phyloP scores from a whole-genome alignment of 345 rosid genomes.

The Arabidopsis suecica region DNA sequence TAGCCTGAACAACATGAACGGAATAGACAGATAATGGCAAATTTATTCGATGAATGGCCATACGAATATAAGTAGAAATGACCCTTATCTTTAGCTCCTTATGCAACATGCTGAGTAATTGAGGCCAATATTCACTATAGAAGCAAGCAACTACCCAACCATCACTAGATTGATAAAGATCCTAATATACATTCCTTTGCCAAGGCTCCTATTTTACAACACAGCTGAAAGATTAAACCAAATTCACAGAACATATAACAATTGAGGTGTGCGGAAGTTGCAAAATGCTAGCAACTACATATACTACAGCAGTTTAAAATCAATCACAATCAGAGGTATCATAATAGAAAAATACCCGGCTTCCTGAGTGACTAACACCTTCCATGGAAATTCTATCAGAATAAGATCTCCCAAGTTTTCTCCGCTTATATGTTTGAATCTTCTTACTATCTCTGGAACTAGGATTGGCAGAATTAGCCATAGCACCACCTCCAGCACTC shows the following conservation, averaged over 20 bases:
- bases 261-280: neutral
- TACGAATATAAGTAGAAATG: neutral
- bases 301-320: conserved; percentile 9
- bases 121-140: conserved; percentile 5
- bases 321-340: conserved; percentile 11
- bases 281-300: neutral
- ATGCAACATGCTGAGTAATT: neutral
- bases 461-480: conserved; percentile 49
- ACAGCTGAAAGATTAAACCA: conserved; percentile 7
- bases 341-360: conserved; percentile 51
- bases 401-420: conserved; percentile 51
- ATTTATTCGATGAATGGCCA: neutral
- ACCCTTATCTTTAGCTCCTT: neutral
- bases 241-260: conserved; percentile 23
- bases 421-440: conserved; percentile 76
- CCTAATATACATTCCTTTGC: neutral
- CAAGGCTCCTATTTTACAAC: neutral
- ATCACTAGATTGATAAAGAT: conserved; percentile 7
- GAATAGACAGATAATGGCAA: conserved; percentile 5
- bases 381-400: conserved; percentile 49
- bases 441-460: conserved; percentile 51
- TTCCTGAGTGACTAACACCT: conserved; percentile 47
- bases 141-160: conserved; percentile 19
- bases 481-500: conserved; percentile 40
- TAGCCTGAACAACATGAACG: conserved; percentile 13